Conservation (phyloP, 2,329 filamentous ascomycete species). For the Talaromyces sp. region DNA sequence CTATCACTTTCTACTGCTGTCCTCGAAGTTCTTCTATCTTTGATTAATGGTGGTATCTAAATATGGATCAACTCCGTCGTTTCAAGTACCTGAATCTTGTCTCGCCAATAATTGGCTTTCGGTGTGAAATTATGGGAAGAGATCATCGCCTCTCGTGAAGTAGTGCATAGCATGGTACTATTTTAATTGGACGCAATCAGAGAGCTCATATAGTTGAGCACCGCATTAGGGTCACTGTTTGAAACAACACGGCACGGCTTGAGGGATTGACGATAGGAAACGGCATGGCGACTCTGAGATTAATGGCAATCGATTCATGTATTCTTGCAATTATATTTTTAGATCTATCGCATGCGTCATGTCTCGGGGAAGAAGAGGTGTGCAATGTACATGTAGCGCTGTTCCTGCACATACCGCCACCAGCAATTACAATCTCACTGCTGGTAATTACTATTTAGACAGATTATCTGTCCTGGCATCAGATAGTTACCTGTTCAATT, state of each 20-base stretch:
- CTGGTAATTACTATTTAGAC: background rate
- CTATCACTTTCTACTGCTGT: background rate
- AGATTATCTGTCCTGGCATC: background rate
- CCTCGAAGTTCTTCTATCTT: background rate
- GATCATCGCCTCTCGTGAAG: background rate
- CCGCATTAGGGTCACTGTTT: background rate
- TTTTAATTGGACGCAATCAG: background rate
- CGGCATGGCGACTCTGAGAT: background rate
- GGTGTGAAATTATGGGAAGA: background rate
- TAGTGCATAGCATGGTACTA: background rate
- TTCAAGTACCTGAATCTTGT: background rate
- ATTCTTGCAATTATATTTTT: background rate
- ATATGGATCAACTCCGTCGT: background rate
- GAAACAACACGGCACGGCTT: background rate
- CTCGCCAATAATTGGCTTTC: background rate
- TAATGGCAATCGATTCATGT: background rate
- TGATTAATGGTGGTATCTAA: background rate
- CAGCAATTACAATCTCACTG: background rate
- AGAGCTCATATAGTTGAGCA: background rate
- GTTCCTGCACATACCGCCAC: background rate
- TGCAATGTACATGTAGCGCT: background rate
- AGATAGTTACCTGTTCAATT: no score
- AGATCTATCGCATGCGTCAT: background rate
- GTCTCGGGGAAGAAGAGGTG: background rate
- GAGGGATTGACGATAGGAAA: background rate